Conservation (phyloP, 2,329 filamentous ascomycete genomes). For the Ramularia collo-cygni region DNA sequence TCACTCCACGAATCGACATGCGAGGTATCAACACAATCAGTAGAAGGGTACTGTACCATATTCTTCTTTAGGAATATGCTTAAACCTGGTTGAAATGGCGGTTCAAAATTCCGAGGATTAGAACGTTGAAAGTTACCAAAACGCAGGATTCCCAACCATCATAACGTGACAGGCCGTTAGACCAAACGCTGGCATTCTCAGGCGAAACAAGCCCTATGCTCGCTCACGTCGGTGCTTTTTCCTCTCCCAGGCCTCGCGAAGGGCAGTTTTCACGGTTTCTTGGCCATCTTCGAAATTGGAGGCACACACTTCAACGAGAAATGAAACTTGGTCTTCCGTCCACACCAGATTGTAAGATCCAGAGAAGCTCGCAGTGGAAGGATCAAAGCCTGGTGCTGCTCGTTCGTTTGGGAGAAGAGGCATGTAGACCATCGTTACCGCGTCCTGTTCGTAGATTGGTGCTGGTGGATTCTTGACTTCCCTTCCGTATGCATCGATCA, state of each 20-base stretch:
- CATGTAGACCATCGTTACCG: constrained; percentile 29
- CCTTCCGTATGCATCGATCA: constrained; percentile 27
- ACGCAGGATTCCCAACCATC: too few relatives aligned
- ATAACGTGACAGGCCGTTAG: too few relatives aligned
- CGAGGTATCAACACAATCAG: neutral
- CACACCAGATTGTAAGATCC: constrained; percentile 30
- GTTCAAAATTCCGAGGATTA: too few relatives aligned
- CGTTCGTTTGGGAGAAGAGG: constrained; percentile 28
- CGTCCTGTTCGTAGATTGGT: constrained; percentile 14
- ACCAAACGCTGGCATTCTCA: too few relatives aligned
- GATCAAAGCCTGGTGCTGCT: constrained; percentile 29
- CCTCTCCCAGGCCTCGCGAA: constrained; percentile 21
- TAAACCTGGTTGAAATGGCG: too few relatives aligned
- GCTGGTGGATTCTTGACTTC: constrained; percentile 26
- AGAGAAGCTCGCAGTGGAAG: constrained; percentile 28
- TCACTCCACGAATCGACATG: neutral
- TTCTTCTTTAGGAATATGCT: too few relatives aligned
- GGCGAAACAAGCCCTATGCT: too few relatives aligned
- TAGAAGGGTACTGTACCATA: neutral
- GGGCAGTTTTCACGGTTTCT: constrained; percentile 20
- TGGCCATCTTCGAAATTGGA: constrained; percentile 25
- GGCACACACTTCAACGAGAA: constrained; percentile 24
- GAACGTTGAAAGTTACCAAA: too few relatives aligned
- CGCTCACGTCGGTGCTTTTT: constrained; percentile 10
- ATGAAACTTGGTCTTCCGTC: constrained; percentile 30